Evolutionary conservation across 2,329 filamentous ascomycete genomes (phyloP).

Genomic region (Hypocreales sp.): DNA sequence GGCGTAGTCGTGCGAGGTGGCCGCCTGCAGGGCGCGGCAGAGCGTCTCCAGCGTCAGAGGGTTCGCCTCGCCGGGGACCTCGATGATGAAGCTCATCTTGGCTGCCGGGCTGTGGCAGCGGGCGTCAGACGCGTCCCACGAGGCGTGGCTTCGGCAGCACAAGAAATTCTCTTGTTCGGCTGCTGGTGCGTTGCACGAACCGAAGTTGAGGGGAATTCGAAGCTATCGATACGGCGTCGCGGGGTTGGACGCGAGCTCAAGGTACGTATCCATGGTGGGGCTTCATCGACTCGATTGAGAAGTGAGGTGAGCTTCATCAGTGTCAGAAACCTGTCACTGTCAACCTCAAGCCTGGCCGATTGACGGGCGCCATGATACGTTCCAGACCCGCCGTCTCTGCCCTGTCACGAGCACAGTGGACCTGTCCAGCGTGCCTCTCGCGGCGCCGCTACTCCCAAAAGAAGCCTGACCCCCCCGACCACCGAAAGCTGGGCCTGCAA

Average conservation of each 20-base stretch:
- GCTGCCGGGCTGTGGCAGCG: no score
- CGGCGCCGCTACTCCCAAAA: constrained; percentile 14
- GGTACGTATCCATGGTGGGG: not conserved
- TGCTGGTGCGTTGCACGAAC: no score
- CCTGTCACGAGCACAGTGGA: constrained; percentile 12
- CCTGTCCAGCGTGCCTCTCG: constrained; percentile 14
- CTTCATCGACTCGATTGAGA: no score
- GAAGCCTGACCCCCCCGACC: constrained; percentile 34
- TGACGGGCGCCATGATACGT: constrained; percentile 13
- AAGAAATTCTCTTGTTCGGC: no score
- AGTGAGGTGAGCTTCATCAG: no score
- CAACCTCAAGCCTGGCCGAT: no score
- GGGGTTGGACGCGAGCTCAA: no score
- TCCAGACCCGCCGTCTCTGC: constrained; percentile 6
- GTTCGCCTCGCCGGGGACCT: constrained; percentile 68
- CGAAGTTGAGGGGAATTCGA: no score
- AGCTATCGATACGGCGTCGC: no score
- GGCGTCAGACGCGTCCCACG: no score
- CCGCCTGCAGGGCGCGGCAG: constrained; percentile 46
- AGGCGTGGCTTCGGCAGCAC: constrained; percentile 1
- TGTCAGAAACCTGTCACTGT: no score
- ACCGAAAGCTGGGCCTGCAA: constrained; percentile 42
- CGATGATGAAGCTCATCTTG: constrained; percentile 55
- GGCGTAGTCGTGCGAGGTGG: constrained; percentile 44
- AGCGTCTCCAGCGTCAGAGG: constrained; percentile 50